These are phyloP conservation scores for Ceratocystiopsis sp. DNA, from an alignment of 2,329 filamentous ascomycete genomes.

Conservation along the genomic window DNA sequence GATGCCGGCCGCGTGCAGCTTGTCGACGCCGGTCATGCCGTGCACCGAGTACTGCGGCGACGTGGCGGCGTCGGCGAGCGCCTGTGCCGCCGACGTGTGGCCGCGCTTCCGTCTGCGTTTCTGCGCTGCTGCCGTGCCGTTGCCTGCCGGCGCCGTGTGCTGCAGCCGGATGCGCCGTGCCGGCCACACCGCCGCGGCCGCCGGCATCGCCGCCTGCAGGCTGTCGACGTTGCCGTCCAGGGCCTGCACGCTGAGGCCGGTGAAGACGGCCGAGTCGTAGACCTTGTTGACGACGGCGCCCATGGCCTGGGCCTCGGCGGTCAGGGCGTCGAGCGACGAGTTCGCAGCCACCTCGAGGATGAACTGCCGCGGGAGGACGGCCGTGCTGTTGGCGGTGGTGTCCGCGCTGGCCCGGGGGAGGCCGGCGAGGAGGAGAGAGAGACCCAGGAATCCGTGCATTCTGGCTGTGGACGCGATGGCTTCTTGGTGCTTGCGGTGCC, in stretches of 20 bases:
- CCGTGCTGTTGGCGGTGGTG: no score
- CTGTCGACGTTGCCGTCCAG: constrained; percentile 9
- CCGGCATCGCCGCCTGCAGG: constrained; percentile 5
- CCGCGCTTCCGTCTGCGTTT: no score
- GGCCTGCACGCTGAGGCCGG: constrained; percentile 10
- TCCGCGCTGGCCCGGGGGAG: no score
- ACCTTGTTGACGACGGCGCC: constrained; percentile 2
- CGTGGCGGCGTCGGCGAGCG: constrained; percentile 8
- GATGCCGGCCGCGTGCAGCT: constrained; percentile 8
- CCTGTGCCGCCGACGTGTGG: constrained; percentile 1
- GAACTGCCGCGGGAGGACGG: neutral
- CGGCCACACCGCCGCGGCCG: constrained; percentile 11
- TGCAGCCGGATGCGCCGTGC: constrained; percentile 10
- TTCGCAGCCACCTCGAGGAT: constrained; percentile 4
- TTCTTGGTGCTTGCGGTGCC: no score
- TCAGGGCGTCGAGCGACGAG: neutral
- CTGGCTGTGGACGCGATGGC: no score
- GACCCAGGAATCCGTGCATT: no score
- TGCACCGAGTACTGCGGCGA: constrained; percentile 10
- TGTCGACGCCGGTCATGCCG: constrained; percentile 9
- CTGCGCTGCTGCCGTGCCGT: no score
- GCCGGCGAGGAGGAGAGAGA: no score
- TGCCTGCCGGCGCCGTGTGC: constrained; percentile 2
- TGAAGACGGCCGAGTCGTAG: constrained; percentile 9
- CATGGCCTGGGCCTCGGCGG: neutral